A percentile compares a stretch with the other conserved stretches of the same genome.
These are phyloP conservation scores for Capsella rubella DNA, from an alignment of 441 rosid species.

Conservation along the genomic window DNA sequence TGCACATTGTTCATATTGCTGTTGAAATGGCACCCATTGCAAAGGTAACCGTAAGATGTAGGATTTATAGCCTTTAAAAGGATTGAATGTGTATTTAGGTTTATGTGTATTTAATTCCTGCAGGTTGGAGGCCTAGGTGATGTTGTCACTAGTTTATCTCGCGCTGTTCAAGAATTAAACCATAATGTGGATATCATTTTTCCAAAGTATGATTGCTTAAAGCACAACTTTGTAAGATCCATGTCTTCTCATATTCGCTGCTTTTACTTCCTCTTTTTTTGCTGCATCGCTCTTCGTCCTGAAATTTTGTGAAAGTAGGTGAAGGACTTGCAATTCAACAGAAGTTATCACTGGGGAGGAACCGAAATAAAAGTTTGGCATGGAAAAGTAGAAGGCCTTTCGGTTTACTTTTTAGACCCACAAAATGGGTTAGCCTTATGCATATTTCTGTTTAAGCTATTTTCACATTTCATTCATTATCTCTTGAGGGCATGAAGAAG, in stretches of 20 bases:
- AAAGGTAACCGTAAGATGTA: conserved; percentile 57
- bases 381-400: conserved; percentile 92
- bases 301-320: conserved; percentile 55
- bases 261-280: conserved; percentile 1
- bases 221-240: conserved; percentile 75
- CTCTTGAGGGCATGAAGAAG: conserved; percentile 26
- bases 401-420: conserved; percentile 94
- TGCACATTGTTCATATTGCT: conserved; percentile 91
- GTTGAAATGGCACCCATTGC: conserved; percentile 99
- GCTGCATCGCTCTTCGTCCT: conserved; percentile 31
- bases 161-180: conserved; percentile 94
- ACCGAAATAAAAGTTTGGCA: conserved; percentile 93
- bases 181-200: conserved; percentile 88
- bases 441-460: conserved; percentile 22
- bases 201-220: conserved; percentile 94
- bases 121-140: conserved; percentile 99
- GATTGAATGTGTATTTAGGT: conserved; percentile 3
- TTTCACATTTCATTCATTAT: conserved; percentile 9
- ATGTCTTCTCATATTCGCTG: conserved; percentile 18
- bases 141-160: conserved; percentile 97
- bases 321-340: conserved; percentile 69
- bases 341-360: conserved; percentile 86
- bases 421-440: conserved; percentile 76
- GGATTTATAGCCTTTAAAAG: conserved; percentile 16
- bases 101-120: conserved; percentile 40